Evolutionary conservation across 768 basidiomycete species (phyloP).

Genomic region (Suillus brevipes): DNA sequence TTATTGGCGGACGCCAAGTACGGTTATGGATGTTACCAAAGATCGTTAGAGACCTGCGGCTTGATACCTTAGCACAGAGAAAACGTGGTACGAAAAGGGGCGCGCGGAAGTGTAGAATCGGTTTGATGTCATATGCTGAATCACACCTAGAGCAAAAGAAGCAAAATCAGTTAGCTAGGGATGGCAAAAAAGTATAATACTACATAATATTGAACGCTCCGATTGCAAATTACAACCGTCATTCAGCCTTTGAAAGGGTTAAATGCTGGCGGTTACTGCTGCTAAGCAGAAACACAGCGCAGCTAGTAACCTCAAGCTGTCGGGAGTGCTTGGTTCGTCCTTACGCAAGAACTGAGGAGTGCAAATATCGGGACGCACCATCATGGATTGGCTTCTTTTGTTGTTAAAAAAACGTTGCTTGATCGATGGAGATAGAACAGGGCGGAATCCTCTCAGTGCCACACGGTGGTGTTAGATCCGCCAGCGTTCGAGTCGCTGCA

Average conservation of each 20-base stretch:
- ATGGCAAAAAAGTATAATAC: background rate
- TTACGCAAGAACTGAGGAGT: background rate
- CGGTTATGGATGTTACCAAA: background rate
- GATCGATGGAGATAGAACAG: background rate
- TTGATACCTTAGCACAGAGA: background rate
- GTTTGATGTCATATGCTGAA: background rate
- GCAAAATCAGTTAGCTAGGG: background rate
- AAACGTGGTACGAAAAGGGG: background rate
- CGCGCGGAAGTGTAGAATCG: background rate
- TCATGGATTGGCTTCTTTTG: background rate
- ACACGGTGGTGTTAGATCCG: too few species aligned
- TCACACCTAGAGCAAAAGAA: background rate
- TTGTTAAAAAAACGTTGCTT: background rate
- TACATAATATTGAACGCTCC: background rate
- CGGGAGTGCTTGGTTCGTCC: slow-evolving; percentile 14
- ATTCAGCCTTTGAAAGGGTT: slow-evolving; percentile 7
- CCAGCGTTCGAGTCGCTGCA: background rate
- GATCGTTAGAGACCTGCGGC: too few species aligned
- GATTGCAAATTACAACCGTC: slow-evolving; percentile 19
- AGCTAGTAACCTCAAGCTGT: slow-evolving; percentile 8
- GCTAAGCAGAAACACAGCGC: slow-evolving; percentile 13
- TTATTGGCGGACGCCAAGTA: background rate
- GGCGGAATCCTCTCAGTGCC: too few species aligned
- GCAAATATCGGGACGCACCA: background rate
- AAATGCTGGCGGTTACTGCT: slow-evolving; percentile 11